Conservation (phyloP, 2,329 filamentous ascomycete genomes). For the Verticillium dahliae region DNA sequence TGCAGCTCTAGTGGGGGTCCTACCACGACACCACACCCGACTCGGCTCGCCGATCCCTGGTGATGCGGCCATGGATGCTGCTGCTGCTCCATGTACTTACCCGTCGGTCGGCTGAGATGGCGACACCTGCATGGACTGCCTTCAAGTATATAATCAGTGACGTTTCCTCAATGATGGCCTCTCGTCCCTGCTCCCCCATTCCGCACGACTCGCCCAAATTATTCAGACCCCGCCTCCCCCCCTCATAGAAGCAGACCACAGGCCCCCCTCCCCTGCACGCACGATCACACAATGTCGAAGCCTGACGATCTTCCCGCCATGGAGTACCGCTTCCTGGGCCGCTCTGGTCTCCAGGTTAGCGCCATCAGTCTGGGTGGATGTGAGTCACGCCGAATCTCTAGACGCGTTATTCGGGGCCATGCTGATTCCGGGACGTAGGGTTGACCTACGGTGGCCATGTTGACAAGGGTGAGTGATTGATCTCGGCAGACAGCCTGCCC, state of each 20-base stretch:
- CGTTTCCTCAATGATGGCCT: neutral
- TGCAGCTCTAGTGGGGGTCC: neutral
- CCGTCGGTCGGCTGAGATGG: neutral
- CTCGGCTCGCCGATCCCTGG: neutral
- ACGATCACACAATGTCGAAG: conserved; percentile 24
- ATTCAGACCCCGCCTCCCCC: neutral
- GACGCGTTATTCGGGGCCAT: neutral
- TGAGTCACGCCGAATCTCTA: conserved; percentile 1
- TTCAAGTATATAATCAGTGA: neutral
- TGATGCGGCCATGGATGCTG: neutral
- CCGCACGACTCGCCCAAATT: neutral
- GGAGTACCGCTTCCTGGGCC: conserved; percentile 67
- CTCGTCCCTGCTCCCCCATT: neutral
- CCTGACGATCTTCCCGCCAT: conserved; percentile 44
- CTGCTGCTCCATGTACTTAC: neutral
- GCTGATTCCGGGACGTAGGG: conserved; percentile 18
- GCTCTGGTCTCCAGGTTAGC: conserved; percentile 67
- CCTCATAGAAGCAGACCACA: neutral
- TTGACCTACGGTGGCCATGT: conserved; percentile 71
- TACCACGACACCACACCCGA: neutral
- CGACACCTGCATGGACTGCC: neutral
- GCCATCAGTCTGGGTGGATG: conserved; percentile 65
- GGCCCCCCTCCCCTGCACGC: neutral
- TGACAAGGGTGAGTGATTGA: conserved; percentile 46
- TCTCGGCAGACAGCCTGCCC: neutral